phyloP scores from a whole-genome alignment of 2,329 filamentous ascomycete species.

The Ophiognomonia clavigignenti-juglandacearum region DNA sequence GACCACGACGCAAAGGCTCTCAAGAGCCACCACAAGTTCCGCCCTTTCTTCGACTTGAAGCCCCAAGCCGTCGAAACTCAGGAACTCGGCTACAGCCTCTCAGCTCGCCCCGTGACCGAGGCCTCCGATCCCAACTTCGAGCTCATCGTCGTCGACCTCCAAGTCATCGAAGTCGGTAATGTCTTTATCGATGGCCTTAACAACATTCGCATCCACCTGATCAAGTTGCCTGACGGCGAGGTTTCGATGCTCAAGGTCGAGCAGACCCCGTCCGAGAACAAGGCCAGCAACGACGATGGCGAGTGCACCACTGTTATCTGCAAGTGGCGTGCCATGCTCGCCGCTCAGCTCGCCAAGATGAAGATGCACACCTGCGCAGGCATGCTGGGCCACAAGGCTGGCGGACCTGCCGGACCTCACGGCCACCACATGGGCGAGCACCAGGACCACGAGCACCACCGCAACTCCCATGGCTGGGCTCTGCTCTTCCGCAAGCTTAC shows the following conservation, averaged over 20 bases:
- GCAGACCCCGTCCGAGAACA: conserved; percentile 26
- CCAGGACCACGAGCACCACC: conserved; percentile 17
- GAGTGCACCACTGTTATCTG: conserved; percentile 45
- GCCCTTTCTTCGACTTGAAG: conserved; percentile 19
- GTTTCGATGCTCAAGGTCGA: conserved; percentile 50
- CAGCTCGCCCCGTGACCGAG: conserved; percentile 36
- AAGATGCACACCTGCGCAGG: conserved; percentile 36
- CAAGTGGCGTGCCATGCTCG: conserved; percentile 48
- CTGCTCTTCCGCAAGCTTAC: conserved; percentile 50
- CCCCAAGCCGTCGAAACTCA: conserved; percentile 22
- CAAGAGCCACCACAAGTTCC: conserved; percentile 17
- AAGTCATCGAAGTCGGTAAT: conserved; percentile 56
- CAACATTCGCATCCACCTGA: conserved; percentile 53
- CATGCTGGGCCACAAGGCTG: conserved; percentile 23
- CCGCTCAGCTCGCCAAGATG: conserved; percentile 35
- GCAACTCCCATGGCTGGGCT: conserved; percentile 31
- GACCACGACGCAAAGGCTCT: conserved; percentile 18
- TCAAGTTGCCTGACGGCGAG: conserved; percentile 52
- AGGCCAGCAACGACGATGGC: conserved; percentile 21
- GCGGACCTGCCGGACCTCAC: neutral
- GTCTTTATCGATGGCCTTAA: conserved; percentile 50
- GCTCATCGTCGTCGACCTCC: conserved; percentile 49
- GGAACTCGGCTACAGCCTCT: conserved; percentile 45
- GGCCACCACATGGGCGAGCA: conserved; percentile 16
- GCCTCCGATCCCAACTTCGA: conserved; percentile 48